Base-by-base conservation (phyloP, 2,329 filamentous ascomycete genomes). In the Ceratocystis eucalypticola region DNA sequence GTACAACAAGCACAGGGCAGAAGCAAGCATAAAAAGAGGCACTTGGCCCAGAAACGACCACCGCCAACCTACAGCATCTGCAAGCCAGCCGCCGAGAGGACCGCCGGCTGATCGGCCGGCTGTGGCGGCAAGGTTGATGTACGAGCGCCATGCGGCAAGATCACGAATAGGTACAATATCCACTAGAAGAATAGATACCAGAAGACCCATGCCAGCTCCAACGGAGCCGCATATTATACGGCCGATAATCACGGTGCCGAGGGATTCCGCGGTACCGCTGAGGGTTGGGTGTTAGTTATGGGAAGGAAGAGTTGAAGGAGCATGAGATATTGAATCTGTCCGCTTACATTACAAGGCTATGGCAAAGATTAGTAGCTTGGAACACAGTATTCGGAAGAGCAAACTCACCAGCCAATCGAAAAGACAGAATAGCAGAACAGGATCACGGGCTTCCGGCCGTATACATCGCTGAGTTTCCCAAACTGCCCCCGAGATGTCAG, bases 21-120 rank as follows among this genome's bases (percentile, higher is more conserved):
- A 75, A 0, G 83, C 84, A n/a, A 81, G 70, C 1, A 79, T 68
- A 0, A 83, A 85, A 0, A 87, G 72, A 0, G 85, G 85, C 0
- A 85, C 81, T 70, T 88, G 85, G 1, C 85, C 75, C 2, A 85
- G 71, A 68, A 88, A 88, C 66, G 83, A 86, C 80, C 82, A 87
- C 25, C 87, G 78, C 86, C 86, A 89, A 8, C 86, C 86, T 25
- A 89, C 77, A 1, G 75, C 77, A 69, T 88, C 84, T 28, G 84
- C 84, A 10, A 89, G 80, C 44, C 82, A 79, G 1, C 86, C 86
- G 2, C 86, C 86, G 7, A 81, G 70, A 0, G 80, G 81, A 0
- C 80, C 81, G 1, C 81, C 81, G 0, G 82, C 70, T 57, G 79
- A 81, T 45, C 81, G 75, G 1, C 80, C 81, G 1, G 77, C 75